Conservation (phyloP, 352 stramenopile genomes). For the Globisporangium solare region DNA sequence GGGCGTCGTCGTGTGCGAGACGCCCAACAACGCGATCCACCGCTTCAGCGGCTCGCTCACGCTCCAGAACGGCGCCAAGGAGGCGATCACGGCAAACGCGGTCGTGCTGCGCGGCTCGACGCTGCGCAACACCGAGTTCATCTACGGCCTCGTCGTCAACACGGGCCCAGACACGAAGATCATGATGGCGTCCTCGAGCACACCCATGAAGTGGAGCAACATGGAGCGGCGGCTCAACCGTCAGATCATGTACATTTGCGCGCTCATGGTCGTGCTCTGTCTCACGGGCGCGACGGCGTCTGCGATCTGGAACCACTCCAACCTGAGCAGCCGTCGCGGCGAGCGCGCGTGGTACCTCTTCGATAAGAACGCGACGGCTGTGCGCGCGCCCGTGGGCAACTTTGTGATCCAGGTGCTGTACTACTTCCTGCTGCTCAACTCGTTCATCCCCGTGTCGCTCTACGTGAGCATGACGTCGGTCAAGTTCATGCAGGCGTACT, state of each 20-base stretch:
- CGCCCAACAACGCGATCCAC: conserved; percentile 89
- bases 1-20: conserved; percentile 72
- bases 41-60: conserved; percentile 86
- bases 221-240: conserved; percentile 78
- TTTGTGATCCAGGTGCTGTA: conserved; percentile 91
- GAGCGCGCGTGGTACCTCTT: conserved; percentile 72
- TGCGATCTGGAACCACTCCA: conserved; percentile 60
- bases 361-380: conserved; percentile 36
- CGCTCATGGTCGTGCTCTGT: conserved; percentile 76
- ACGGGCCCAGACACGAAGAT: conserved; percentile 88
- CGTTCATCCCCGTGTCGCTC: conserved; percentile 93
- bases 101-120: conserved; percentile 86
- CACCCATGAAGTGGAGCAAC: conserved; percentile 86
- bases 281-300: conserved; percentile 57
- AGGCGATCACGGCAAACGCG: conserved; percentile 73
- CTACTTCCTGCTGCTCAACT: conserved; percentile 92
- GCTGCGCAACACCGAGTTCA: conserved; percentile 89
- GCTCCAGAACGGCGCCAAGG: conserved; percentile 48
- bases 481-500: conserved; percentile 90
- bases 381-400: conserved; percentile 57
- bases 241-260: conserved; percentile 83
- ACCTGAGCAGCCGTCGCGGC: conserved; percentile 33
- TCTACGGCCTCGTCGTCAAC: conserved; percentile 90
- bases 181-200: conserved; percentile 81
- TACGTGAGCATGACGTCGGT: conserved; percentile 94